Evolutionary conservation across 2,329 filamentous ascomycete genomes (phyloP).

Genomic region (Cadophora sp.): DNA sequence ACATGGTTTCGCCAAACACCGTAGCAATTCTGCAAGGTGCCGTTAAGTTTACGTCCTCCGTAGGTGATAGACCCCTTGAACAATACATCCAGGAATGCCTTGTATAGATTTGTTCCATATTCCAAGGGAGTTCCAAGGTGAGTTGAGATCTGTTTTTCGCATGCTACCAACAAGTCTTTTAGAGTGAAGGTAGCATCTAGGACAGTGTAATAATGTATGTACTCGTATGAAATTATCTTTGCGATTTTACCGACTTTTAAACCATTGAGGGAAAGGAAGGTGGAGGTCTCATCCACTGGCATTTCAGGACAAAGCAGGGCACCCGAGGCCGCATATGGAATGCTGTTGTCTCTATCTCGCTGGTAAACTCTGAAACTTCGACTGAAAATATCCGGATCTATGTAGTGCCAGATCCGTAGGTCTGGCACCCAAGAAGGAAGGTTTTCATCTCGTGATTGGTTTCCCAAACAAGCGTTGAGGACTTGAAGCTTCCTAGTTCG

Average conservation of each 20-base stretch:
- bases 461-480: neutral
- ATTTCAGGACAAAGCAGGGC: neutral
- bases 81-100: neutral
- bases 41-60: neutral
- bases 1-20: neutral
- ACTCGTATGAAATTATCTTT: neutral
- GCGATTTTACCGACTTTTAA: neutral
- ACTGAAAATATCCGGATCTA: neutral
- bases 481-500: neutral
- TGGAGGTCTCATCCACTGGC: neutral
- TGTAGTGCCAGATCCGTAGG: neutral
- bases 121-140: neutral
- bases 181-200: neutral
- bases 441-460: neutral
- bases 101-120: neutral
- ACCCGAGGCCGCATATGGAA: neutral
- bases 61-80: neutral
- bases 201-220: neutral
- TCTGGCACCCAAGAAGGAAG: conserved; percentile 2
- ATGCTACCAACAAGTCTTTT: neutral
- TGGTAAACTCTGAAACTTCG: conserved; percentile 4
- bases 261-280: neutral
- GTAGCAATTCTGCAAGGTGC: conserved; percentile 1
- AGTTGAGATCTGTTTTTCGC: neutral
- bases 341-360: neutral